Evolutionary conservation across 2,329 filamentous ascomycete genomes (phyloP), one percentile per base, ranked within the genome.

Genomic region (Seiridium cupressi): DNA sequence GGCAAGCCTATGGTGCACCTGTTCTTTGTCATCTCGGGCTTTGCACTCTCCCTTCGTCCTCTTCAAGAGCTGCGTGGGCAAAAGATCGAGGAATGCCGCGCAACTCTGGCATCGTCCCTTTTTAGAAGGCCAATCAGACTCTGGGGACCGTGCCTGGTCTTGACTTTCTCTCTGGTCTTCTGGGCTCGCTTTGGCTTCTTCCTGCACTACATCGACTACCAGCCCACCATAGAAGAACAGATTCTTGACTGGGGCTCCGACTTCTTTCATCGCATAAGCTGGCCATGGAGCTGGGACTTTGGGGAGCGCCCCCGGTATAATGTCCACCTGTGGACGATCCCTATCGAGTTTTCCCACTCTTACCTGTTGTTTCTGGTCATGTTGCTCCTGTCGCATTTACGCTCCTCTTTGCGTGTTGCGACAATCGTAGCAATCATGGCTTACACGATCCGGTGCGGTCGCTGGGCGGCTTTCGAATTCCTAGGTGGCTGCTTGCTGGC

Each of bases 21-120:
- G 51, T 82, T 83, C 68, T 82, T 82, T 68, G 75, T 82, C 63
- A 79, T 83, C 42, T 82, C 79, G 1, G 80, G 81, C 44, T 81
- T 79, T 62, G 79, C 76, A 3, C 72, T 83, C 31, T 75, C 78
- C 6, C 74, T 76, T 63, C 78, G 79, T 62, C 76, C 79, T 2
- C 67, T 82, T 34, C 72, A 74, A 57, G 70, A 74, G 38, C 73
- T 79, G 6, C 77, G 76, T 58, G 65, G 71, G 8, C 71, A 75
- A 44, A 70, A 78, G 60, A 69, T 72, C 56, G 70, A 72, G 13
- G 69, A 71, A 7, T 74, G 76, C 56, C 73, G 73, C 58, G 68
- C 70, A 3, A 74, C 76, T 2, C 70, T 83, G 3, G 74, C 78
- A 0, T 81, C 79, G 3, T 79, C 79, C 4, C 73, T 78, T 5